Evolutionary conservation across 495 filamentous ascomycete species (phyloP), one percentile per base, ranked within the genome.

Genomic region (Lepraria neglecta): DNA sequence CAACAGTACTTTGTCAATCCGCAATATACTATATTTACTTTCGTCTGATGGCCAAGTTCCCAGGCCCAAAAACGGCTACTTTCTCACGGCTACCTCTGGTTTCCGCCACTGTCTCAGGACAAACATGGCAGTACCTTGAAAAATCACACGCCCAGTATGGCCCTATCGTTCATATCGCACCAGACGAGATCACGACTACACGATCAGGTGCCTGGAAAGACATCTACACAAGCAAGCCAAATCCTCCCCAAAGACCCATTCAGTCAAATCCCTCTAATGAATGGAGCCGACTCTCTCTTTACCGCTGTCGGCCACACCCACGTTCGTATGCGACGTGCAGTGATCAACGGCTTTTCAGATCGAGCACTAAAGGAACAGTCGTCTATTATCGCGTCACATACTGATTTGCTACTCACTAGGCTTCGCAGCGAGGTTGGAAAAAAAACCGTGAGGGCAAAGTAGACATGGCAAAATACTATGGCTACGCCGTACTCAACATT

Each of bases 121-220:
- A 60, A 3, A 53, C 53, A 42, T 58, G 53, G 21, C 44, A 43
- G 6, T 56, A 35, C n/a, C 50, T 48, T 5, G 52, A 46, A 31
- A 48, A 59, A 17, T 46, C 64, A 3, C 72, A 77, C 43, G 64
- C 68, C 1, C 73, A 74, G 43, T 82, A 81, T 61, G 78, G 77
- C 0, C 62, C 73, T 10, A 66, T 81, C 17, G 70, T 82, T 55
- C 75, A 80, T 19, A 72, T 80, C 57, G 76, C 77, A 9, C 82
- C 81, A 21, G 75, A 78, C 35, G 76, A 80, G 27, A 73, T 63
- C 10, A 58, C 63, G 15, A 67, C 58, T 14, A 64, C 64, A 27
- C 28, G 44, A 30, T 54, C 64, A 7, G 46, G 43, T 0, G 66
- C 66, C 3, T 61, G 48, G 64, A 66, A 66, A 45, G 56, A 44